phyloP scores from a whole-genome alignment of 2,329 filamentous ascomycete genomes.

The Tolypocladium endophyticum region DNA sequence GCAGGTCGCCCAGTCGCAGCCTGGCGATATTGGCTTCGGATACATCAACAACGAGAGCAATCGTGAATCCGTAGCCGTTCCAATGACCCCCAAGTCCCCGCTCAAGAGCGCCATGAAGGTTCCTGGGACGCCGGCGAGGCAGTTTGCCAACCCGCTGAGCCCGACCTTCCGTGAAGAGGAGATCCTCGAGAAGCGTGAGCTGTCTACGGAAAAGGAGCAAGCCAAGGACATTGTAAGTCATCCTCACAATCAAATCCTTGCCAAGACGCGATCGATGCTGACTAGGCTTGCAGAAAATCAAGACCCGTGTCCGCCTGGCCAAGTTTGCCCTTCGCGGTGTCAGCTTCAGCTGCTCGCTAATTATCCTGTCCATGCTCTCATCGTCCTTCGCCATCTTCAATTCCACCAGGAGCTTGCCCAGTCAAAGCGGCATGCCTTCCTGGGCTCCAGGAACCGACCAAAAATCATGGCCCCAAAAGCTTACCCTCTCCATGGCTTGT shows the following conservation, averaged over 20 bases:
- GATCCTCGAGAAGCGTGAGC: conserved; percentile 74
- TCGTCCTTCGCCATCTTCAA: conserved; percentile 91
- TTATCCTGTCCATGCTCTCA: conserved; percentile 82
- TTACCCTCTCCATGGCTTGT: conserved; percentile 68
- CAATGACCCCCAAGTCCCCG: conserved; percentile 62
- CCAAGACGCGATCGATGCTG: conserved; percentile 11
- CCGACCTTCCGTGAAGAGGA: conserved; percentile 89
- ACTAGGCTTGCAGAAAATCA: conserved; percentile 60
- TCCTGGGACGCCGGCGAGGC: conserved; percentile 68
- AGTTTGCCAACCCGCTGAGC: conserved; percentile 68
- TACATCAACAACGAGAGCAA: conserved; percentile 55
- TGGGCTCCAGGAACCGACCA: conserved; percentile 70
- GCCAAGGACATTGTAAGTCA: conserved; percentile 71
- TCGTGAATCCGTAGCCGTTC: conserved; percentile 48
- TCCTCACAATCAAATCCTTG: background rate
- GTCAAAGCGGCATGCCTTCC: conserved; percentile 69
- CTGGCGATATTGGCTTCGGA: conserved; percentile 84
- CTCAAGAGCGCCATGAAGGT: conserved; percentile 86
- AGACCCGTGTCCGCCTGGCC: conserved; percentile 80
- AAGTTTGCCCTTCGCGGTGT: conserved; percentile 92
- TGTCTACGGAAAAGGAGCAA: conserved; percentile 74
- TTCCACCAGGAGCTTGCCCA: conserved; percentile 63
- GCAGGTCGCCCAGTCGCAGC: conserved; percentile 52
- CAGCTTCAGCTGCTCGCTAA: conserved; percentile 94
- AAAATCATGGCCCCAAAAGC: conserved; percentile 71